These are phyloP conservation scores for Heritiera fomes DNA, from an alignment of 345 rosid genomes.

Conservation along the genomic window DNA sequence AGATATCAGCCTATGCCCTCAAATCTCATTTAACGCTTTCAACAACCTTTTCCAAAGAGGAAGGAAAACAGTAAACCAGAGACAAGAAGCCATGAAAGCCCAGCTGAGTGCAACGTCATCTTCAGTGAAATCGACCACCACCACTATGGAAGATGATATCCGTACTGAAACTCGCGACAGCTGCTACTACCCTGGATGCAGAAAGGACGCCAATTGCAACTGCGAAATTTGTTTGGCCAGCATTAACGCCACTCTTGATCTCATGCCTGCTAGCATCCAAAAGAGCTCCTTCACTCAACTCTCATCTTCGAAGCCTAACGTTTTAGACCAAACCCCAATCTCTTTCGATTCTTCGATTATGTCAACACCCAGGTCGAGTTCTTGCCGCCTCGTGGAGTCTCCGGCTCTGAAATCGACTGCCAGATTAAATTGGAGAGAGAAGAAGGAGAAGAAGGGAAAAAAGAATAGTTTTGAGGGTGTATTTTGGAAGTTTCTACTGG, in stretches of 20 bases:
- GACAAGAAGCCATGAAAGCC: conserved; percentile 42
- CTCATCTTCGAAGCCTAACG: conserved; percentile 39
- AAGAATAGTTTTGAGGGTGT: conserved; percentile 13
- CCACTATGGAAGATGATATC: conserved; percentile 26
- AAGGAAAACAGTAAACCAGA: neutral
- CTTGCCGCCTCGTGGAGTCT: conserved; percentile 33
- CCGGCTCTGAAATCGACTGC: conserved; percentile 49
- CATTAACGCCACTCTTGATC: conserved; percentile 88
- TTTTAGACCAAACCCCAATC: conserved; percentile 42
- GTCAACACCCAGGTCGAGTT: conserved; percentile 60
- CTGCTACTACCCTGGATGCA: conserved; percentile 84
- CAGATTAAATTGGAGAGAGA: conserved; percentile 24
- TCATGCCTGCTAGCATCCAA: conserved; percentile 70
- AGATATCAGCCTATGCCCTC: neutral
- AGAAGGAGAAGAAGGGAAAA: conserved; percentile 28
- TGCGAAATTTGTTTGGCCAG: conserved; percentile 83
- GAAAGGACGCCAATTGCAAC: conserved; percentile 79
- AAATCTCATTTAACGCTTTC: neutral
- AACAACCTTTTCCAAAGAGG: neutral
- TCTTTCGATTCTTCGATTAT: conserved; percentile 47
- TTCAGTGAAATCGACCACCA: conserved; percentile 38
- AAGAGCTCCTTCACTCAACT: conserved; percentile 69
- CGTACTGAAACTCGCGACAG: conserved; percentile 44
- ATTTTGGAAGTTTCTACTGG: conserved; percentile 30
- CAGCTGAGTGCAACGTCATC: conserved; percentile 30